These are phyloP conservation scores for Aspergillus caelatus DNA, from an alignment of 2,329 filamentous ascomycete genomes.

Conservation along the genomic window DNA sequence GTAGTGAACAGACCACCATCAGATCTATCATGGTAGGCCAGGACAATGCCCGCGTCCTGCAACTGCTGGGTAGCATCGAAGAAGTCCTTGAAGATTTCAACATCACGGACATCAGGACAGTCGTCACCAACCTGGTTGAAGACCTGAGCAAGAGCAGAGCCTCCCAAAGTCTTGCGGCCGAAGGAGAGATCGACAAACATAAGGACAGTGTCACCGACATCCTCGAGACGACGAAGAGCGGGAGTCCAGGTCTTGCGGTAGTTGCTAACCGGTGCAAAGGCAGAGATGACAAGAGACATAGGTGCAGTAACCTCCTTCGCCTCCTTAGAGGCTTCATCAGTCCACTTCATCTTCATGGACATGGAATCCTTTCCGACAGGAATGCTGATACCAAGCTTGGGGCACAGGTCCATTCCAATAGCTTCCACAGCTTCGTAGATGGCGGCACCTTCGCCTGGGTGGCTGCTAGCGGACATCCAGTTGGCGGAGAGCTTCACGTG, in stretches of 20 bases:
- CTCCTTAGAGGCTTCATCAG: conserved; percentile 66
- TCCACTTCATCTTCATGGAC: conserved; percentile 98
- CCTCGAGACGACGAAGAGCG: conserved; percentile 76
- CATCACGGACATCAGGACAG: conserved; percentile 81
- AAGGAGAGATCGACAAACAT: conserved; percentile 89
- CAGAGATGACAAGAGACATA: conserved; percentile 86
- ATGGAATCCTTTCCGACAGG: conserved; percentile 98
- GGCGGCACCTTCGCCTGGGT: conserved; percentile 87
- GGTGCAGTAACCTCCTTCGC: conserved; percentile 88
- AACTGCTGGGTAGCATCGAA: conserved; percentile 80
- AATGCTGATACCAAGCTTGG: conserved; percentile 85
- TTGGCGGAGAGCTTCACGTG: conserved; percentile 91
- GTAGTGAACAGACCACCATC: conserved; percentile 92
- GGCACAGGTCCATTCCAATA: conserved; percentile 90
- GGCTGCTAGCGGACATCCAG: conserved; percentile 97
- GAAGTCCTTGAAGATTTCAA: conserved; percentile 81
- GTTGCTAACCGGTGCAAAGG: conserved; percentile 82
- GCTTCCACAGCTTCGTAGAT: conserved; percentile 93
- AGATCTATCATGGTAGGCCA: conserved; percentile 93
- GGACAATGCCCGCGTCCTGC: conserved; percentile 70
- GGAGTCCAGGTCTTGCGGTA: conserved; percentile 92
- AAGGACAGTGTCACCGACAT: conserved; percentile 85
- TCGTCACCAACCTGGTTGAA: conserved; percentile 84
- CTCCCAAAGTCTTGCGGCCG: conserved; percentile 80
- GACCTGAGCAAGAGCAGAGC: conserved; percentile 87